phyloP scores from a whole-genome alignment of 108 stramenopile genomes.

The Schizochytrium sp. region DNA sequence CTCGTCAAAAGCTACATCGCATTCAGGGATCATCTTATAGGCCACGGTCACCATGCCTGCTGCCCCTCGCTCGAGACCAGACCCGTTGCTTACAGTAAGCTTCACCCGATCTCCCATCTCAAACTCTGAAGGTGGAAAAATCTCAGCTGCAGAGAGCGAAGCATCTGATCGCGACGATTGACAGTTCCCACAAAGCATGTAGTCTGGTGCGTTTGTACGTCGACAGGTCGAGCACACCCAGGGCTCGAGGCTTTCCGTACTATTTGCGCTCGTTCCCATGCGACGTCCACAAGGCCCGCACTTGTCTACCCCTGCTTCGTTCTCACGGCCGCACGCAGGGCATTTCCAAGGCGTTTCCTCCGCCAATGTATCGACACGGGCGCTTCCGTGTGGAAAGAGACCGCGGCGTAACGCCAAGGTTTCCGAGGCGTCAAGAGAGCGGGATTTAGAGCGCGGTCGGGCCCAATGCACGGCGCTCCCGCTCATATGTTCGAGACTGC shows the following conservation, averaged over 20 bases:
- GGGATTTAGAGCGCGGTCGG: no score
- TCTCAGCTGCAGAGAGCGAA: neutral
- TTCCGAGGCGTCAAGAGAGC: no score
- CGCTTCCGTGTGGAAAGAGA: no score
- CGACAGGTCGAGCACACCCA: neutral
- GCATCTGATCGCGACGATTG: neutral
- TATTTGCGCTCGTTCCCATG: no score
- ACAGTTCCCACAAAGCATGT: neutral
- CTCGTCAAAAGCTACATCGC: neutral
- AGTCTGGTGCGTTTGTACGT: neutral
- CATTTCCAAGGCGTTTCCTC: no score
- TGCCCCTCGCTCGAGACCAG: neutral
- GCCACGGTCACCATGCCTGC: neutral
- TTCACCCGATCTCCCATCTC: neutral
- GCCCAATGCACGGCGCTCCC: no score
- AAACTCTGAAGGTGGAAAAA: neutral
- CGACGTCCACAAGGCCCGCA: neutral
- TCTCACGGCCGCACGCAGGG: no score
- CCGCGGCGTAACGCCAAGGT: no score
- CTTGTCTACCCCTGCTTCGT: neutral
- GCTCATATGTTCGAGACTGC: no score
- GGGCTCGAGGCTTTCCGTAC: neutral
- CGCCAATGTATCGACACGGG: no score
- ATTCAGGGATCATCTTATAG: neutral
- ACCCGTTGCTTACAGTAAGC: neutral